Base-by-base conservation (phyloP, 2,329 filamentous ascomycete genomes). In the Colletotrichum salicis region DNA sequence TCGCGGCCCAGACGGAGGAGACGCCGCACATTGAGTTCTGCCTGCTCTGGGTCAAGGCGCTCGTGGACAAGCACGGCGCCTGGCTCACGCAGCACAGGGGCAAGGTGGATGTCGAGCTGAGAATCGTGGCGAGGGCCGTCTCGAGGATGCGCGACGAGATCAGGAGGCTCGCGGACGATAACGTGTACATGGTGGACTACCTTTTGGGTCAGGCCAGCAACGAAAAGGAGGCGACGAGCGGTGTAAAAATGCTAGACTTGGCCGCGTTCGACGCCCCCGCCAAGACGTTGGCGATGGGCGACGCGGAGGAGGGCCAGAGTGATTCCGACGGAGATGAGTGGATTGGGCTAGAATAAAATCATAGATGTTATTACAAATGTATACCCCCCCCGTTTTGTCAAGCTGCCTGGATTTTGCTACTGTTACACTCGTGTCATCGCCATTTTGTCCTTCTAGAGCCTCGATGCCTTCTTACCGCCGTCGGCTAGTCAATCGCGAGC, bases 11-110 rank as follows among this genome's bases (percentile, higher is more conserved):
- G 78, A 93, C 94, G 1, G 96, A 98, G 77, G 91, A 96, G 79
- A 95, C 93, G 2, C 96, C 95, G 1, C 96, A 98, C 84, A 88
- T 99, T 5, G 96, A 99, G 83, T 97, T 98, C 82, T 97, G 96
- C 77, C 85, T 99, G 56, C 84, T 96, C 10, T 99, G 96, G 96
- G 93, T 98, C 78, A 94, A 96, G 81, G 91, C 94, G 1, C 83
- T 93, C 41, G 86, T 98, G 70, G 92, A 93, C 77, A 91, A 91
- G 76, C 96, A 98, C 80, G 96, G 96, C 41, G 88, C 92, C 27
- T 96, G 93, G 86, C 87, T 99, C 77, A 93, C 94, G 70, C 93
- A 95, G 45, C 93, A 96, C 80, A 88, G 92, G 27, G 92, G 89
- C 64, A 92, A 93, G 76, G 91, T 96, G 41, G 94, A 96, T 48